Conservation (phyloP, 1,139 yeast genomes). For the Wickerhamomyces sp. region DNA sequence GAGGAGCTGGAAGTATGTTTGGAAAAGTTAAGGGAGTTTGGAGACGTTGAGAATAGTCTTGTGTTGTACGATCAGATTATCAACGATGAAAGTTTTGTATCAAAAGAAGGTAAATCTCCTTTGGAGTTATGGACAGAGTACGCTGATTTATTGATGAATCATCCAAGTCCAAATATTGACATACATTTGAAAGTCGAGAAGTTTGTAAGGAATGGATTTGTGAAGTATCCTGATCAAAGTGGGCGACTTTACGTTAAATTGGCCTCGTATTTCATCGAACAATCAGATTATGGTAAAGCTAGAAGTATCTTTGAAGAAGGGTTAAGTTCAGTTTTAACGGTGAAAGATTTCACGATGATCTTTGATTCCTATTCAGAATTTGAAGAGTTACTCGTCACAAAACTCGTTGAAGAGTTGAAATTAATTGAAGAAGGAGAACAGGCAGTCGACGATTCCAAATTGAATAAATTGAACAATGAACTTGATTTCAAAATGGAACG, state of each 20-base stretch:
- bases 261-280: slow-evolving; percentile 42
- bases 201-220: slow-evolving; percentile 34
- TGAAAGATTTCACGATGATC: slow-evolving; percentile 58
- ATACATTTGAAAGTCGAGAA: slow-evolving; percentile 27
- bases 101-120: slow-evolving; percentile 33
- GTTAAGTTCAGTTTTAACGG: slow-evolving; percentile 37
- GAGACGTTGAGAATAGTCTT: slow-evolving; percentile 20
- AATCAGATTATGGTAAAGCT: slow-evolving; percentile 36
- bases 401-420: slow-evolving; percentile 30
- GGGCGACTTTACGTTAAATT: slow-evolving; percentile 46
- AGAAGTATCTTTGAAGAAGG: slow-evolving; percentile 47
- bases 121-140: slow-evolving; percentile 43
- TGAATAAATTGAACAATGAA: slow-evolving; percentile 16
- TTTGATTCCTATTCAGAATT: slow-evolving; percentile 63
- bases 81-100: slow-evolving; percentile 27
- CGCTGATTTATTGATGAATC: slow-evolving; percentile 36
- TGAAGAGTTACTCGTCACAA: slow-evolving; percentile 47
- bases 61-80: slow-evolving; percentile 27
- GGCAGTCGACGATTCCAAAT: slow-evolving; percentile 8
- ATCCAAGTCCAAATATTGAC: slow-evolving; percentile 11
- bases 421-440: slow-evolving; percentile 4
- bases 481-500: slow-evolving; percentile 41
- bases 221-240: slow-evolving; percentile 56
- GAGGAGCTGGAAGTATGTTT: slow-evolving; percentile 31
- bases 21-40: slow-evolving; percentile 25